Base-by-base conservation (phyloP, 2,329 filamentous ascomycete species). In the Corniculantispora saksenae region DNA sequence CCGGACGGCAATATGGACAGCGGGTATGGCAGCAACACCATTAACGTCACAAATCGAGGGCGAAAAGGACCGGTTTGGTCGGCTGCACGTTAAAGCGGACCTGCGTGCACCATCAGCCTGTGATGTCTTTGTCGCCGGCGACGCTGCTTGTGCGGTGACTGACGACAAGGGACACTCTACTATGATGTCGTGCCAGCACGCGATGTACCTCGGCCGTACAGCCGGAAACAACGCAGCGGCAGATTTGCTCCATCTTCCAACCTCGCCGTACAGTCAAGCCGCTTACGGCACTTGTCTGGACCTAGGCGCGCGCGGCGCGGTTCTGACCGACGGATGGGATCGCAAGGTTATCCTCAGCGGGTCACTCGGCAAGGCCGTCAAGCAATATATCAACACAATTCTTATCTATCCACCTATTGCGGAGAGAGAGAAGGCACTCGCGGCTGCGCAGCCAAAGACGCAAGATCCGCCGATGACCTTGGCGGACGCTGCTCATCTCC, bases 131-230 rank as follows among this genome's bases (percentile, higher is more conserved):
- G 77, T 70, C 0, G 73, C 77, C 0, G 78, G 78, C 2, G 76
- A 79, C 45, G 68, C 75, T 0, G 77, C 77, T 0, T 67, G 66
- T 43, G 74, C 69, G 0, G 17, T 48, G 0, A 66, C 72, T 3
- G 74, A 75, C 48, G 57, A 55, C 2, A 38, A 73, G 1, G 73
- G 72, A 4, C 69, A 78, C 51, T 51, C 70, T 21, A 68, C 73
- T 2, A 53, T 78, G 23, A 79, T 78, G 74, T 79, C 75, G 1
- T 80, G 78, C 63, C 78, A 80, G 66, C 78, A 80, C 61, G 78
- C 77, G 3, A 53, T 74, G 21, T 54, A 67, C 2, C 70, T 80
- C 1, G 78, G 78, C 6, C 76, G 76, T 0, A 63, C 73, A 3
- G 70, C 75, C 0, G 75, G 76, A 1, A 63, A 78, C 48, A 78